Evolutionary conservation across 441 rosid species (phyloP), one percentile per base, ranked within the genome.

Genomic region (Jatropha podagrica): DNA sequence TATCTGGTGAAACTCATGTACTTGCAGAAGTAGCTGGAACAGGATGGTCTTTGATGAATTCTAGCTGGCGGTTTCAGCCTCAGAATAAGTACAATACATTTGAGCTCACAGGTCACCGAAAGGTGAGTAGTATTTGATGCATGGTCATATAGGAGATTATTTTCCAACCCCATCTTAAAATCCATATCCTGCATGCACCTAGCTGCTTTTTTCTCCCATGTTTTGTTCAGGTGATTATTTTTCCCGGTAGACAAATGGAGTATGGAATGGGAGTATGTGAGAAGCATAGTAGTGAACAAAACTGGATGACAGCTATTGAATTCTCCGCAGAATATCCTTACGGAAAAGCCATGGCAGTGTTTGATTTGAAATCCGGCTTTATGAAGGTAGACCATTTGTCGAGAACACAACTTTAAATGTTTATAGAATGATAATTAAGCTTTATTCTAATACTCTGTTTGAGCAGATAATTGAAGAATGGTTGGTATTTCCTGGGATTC

Each of bases 41-140:
- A 49, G 77, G 79, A 64, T 81, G 86, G 84, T 75, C 80, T 68
- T 55, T 81, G 52, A 60, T 70, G 68, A 79, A 79, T 40, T 79
- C 75, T 27, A 69, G 64, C 59, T 74, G 76, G 80, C 76, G 73
- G 70, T 76, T 76, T 70, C 76, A 63, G 55, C 76, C 74, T 54
- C 78, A 59, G 63, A 20, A 69, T 56, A 71, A 66, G 26, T 67
- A 69, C 38, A 51, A 32, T 7, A 18, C 32, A 58, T 69, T 27
- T 37, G 72, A 69, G 72, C 72, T 69, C 41, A 69, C 72, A 26
- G 48, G 72, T 27, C 6, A 38, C 49, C 62, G 52, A 49, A 63
- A 66, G 78, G 63, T 62, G 66, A 66, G 32, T 66, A 75, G 64
- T 52, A 11, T 48, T 48, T 11, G 51, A 48, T 48, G 51, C 1